Evolutionary conservation across 1,284 basidiomycete genomes (phyloP).

Genomic region (Malassezia psittaci): DNA sequence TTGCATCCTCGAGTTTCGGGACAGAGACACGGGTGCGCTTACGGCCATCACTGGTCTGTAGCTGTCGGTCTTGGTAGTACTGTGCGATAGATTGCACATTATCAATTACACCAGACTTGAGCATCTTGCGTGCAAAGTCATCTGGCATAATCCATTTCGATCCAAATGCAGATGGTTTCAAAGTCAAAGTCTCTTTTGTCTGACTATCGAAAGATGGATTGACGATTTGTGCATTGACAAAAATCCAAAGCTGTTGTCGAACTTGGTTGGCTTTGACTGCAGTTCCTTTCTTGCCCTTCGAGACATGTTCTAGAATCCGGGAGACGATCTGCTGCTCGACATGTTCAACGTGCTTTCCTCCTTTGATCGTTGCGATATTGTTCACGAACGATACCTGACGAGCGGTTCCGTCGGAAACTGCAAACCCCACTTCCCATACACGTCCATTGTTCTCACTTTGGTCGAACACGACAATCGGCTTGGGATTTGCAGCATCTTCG

Average conservation of each 20-base stretch:
- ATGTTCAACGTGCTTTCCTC: conserved; percentile 82
- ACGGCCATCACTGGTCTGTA: conserved; percentile 91
- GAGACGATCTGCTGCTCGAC: conserved; percentile 85
- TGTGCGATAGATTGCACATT: conserved; percentile 89
- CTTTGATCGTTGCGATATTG: conserved; percentile 92
- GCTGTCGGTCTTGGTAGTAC: conserved; percentile 88
- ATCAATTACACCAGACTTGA: conserved; percentile 83
- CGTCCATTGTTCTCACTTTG: conserved; percentile 54
- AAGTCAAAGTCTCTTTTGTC: conserved; percentile 90
- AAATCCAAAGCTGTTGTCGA: conserved; percentile 97
- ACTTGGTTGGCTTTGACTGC: conserved; percentile 84
- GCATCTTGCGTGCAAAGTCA: conserved; percentile 89
- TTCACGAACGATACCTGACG: conserved; percentile 90
- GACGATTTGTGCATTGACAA: conserved; percentile 90
- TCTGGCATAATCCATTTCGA: conserved; percentile 81
- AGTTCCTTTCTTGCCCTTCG: conserved; percentile 82
- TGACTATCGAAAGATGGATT: conserved; percentile 99
- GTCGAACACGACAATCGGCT: conserved; percentile 75
- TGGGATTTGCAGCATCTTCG: conserved; percentile 56
- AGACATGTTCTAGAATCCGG: conserved; percentile 60
- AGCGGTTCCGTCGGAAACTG: conserved; percentile 73
- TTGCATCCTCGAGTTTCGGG: conserved; percentile 89
- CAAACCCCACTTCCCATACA: conserved; percentile 94
- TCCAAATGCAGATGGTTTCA: conserved; percentile 76
- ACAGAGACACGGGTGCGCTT: conserved; percentile 70